These are phyloP conservation scores for Cytidiella melzeri DNA, from an alignment of 768 basidiomycete species.

Conservation along the genomic window DNA sequence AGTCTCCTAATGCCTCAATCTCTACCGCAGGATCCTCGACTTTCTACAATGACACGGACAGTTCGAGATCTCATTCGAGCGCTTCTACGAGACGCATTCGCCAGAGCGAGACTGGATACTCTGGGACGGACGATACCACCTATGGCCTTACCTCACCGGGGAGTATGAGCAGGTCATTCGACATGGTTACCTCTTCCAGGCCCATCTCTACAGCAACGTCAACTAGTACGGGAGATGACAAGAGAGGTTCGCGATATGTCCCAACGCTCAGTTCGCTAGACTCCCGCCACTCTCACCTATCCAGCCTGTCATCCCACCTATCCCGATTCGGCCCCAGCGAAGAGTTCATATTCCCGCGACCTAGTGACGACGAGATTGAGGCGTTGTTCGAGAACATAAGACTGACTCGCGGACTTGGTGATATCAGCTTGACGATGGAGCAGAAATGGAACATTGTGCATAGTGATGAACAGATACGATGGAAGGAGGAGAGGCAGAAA, in stretches of 20 bases:
- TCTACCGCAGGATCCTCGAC: constrained; percentile 56
- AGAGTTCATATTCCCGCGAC: constrained; percentile 72
- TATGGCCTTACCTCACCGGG: constrained; percentile 26
- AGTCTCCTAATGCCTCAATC: constrained; percentile 44
- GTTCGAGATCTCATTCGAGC: constrained; percentile 33
- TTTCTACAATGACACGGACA: constrained; percentile 44
- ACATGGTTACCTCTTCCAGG: constrained; percentile 18
- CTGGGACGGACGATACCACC: constrained; percentile 46
- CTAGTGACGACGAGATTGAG: constrained; percentile 76
- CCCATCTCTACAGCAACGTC: constrained; percentile 31
- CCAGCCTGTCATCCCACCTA: constrained; percentile 30
- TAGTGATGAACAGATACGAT: constrained; percentile 74
- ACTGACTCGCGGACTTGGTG: constrained; percentile 58
- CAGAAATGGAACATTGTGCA: constrained; percentile 93
- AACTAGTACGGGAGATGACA: not conserved
- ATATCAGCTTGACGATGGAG: constrained; percentile 57
- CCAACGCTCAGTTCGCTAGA: constrained; percentile 53
- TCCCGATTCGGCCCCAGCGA: constrained; percentile 38
- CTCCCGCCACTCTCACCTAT: constrained; percentile 57
- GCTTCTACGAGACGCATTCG: constrained; percentile 32
- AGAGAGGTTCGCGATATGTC: constrained; percentile 32
- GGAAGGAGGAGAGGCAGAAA: constrained; percentile 64
- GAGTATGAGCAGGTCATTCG: constrained; percentile 15
- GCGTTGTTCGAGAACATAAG: constrained; percentile 73
- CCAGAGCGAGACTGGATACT: constrained; percentile 52